These are phyloP conservation scores for Microbotryum lychnidis-dioicae DNA, from an alignment of 1,284 basidiomycete genomes.

Conservation along the genomic window DNA sequence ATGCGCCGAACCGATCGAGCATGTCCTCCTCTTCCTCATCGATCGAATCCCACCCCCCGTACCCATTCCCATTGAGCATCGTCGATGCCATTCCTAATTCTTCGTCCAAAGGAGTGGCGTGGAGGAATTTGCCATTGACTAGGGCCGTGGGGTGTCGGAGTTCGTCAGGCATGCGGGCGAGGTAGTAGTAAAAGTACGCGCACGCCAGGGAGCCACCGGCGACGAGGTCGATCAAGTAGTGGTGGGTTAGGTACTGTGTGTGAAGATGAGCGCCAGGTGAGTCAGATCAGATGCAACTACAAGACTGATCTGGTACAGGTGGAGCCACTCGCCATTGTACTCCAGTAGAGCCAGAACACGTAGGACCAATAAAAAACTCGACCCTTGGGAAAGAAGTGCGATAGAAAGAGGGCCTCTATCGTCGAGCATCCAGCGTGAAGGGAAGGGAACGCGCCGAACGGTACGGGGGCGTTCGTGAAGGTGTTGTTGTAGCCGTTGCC, in stretches of 20 bases:
- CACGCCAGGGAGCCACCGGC: slow-evolving; percentile 85
- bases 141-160: slow-evolving; percentile 19
- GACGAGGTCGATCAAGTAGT: slow-evolving; percentile 91
- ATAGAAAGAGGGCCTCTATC: slow-evolving; percentile 83
- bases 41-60: slow-evolving; percentile 25
- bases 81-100: slow-evolving; percentile 16
- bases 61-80: slow-evolving; percentile 20
- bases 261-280: not conserved
- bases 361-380: slow-evolving; percentile 58
- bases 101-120: slow-evolving; percentile 20
- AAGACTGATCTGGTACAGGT: not conserved
- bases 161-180: slow-evolving; percentile 27
- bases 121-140: not conserved
- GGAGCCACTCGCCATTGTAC: slow-evolving; percentile 60
- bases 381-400: slow-evolving; percentile 79
- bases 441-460: slow-evolving; percentile 94
- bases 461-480: slow-evolving; percentile 84
- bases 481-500: slow-evolving; percentile 66
- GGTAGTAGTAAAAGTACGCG: slow-evolving; percentile 74
- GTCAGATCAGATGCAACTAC: not conserved
- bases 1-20: too few relatives aligned
- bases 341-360: slow-evolving; percentile 86
- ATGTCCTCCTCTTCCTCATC: slow-evolving; percentile 11
- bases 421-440: slow-evolving; percentile 87
- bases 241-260: slow-evolving; percentile 70